phyloP scores from a whole-genome alignment of 2,329 filamentous ascomycete genomes.

The Fusarium goolgardi region DNA sequence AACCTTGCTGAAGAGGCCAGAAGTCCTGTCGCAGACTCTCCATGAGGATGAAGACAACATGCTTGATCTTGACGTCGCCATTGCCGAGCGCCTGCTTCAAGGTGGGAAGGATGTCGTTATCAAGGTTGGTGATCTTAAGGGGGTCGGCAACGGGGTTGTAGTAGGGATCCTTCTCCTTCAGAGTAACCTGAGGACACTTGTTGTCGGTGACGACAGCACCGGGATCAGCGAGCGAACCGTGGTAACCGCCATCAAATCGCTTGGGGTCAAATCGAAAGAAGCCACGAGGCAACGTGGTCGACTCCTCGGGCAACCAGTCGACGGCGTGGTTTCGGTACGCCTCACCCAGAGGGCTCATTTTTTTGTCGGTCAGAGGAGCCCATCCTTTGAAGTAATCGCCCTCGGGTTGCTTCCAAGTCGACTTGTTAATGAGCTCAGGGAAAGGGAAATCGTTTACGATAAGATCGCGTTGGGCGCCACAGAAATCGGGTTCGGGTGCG shows the following conservation, averaged over 20 bases:
- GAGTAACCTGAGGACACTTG: conserved; percentile 32
- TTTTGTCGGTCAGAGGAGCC: conserved; percentile 44
- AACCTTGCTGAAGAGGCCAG: conserved; percentile 57
- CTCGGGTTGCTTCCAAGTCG: conserved; percentile 43
- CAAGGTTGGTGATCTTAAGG: conserved; percentile 56
- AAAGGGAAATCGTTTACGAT: conserved; percentile 48
- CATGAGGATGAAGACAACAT: conserved; percentile 58
- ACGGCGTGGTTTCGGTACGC: conserved; percentile 45
- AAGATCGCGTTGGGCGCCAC: conserved; percentile 41
- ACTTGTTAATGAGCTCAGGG: conserved; percentile 46
- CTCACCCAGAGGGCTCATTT: conserved; percentile 38
- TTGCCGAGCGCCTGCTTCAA: conserved; percentile 46
- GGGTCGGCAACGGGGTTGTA: conserved; percentile 56
- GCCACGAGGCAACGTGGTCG: conserved; percentile 38
- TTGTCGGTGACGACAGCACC: conserved; percentile 9
- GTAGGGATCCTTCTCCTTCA: conserved; percentile 46
- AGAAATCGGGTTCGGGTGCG: conserved; percentile 43
- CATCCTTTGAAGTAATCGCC: conserved; percentile 52
- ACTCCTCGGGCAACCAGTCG: conserved; percentile 47
- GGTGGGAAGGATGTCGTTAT: conserved; percentile 49
- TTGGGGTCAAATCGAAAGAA: conserved; percentile 48
- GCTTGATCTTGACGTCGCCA: conserved; percentile 54
- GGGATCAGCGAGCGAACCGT: conserved; percentile 26
- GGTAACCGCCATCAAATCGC: conserved; percentile 41
- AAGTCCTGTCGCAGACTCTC: conserved; percentile 60